These are phyloP conservation scores for Eutrema yunnanense DNA, from an alignment of 345 rosid species.

Conservation along the genomic window DNA sequence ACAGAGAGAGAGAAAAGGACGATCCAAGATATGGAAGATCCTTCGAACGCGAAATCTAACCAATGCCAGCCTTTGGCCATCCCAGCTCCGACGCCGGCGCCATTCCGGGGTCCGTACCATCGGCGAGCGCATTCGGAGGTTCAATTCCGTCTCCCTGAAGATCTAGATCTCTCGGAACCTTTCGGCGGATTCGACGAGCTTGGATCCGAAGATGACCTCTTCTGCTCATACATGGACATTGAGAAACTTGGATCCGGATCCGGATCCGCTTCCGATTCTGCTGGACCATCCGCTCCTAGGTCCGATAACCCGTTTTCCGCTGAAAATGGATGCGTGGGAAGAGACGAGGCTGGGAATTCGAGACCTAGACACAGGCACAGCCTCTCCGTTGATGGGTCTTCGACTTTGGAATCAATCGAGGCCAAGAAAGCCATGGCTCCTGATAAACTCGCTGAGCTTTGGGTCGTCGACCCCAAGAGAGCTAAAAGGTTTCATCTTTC, in stretches of 20 bases:
- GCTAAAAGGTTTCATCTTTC: slow-evolving; percentile 67
- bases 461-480: slow-evolving; percentile 77
- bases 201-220: slow-evolving; percentile 79
- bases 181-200: slow-evolving; percentile 47
- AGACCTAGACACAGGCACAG: slow-evolving; percentile 75
- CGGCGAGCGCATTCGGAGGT: slow-evolving; percentile 81
- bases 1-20: slow-evolving; percentile 1
- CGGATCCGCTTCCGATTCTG: slow-evolving; percentile 40
- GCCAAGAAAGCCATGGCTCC: slow-evolving; percentile 98
- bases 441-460: slow-evolving; percentile 78
- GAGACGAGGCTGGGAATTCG: slow-evolving; percentile 15
- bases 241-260: slow-evolving; percentile 66
- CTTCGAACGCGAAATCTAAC: slow-evolving; percentile 24
- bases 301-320: slow-evolving; percentile 27
- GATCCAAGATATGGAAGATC: slow-evolving; percentile 39
- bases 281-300: slow-evolving; percentile 32
- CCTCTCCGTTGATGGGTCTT: slow-evolving; percentile 68
- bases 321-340: neutral
- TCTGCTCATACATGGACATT: slow-evolving; percentile 74
- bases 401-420: slow-evolving; percentile 59
- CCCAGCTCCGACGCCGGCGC: slow-evolving; percentile 15
- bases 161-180: slow-evolving; percentile 60
- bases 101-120: slow-evolving; percentile 50
- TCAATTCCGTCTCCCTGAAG: slow-evolving; percentile 72
- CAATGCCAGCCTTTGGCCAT: slow-evolving; percentile 13